Evolutionary conservation across 106 monocot genomes (phyloP), one percentile per base, ranked within the genome.

Genomic region (Dendrobium nobile): DNA sequence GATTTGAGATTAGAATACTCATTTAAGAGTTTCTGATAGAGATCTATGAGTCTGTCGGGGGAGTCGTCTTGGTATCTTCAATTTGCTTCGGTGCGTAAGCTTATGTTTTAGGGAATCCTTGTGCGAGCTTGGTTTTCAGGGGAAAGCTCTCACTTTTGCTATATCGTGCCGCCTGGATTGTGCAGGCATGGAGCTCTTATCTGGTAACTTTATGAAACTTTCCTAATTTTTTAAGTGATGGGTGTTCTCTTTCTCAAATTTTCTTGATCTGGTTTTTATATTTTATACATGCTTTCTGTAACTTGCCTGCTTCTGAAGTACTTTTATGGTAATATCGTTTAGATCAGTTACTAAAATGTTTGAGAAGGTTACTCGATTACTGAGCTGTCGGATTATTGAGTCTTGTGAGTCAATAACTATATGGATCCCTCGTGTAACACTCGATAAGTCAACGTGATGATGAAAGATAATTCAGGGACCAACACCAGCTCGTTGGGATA

Each of bases 141-240:
- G 64, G 64, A 64, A 64, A 64, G 22, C 64, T 64, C 24, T 22
- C 24, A n/a, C 64, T 37, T 13, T 64, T 64, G 64, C 64, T 24
- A 26, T 26, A 24, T 24, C 6, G 64, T 26, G n/a, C 24, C 20
- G 26, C 26, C 27, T 67, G 67, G 27, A 31, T 9, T 70, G 11
- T 70, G 70, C 16, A 70, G 70, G 11, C 70, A 70, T 70, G 70
- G 33, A 70, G 33, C 33, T 70, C 70, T 70, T 13, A 37, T 70
- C 33, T 31, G 70, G 70, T 70, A 70, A 70, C 37, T 70, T 9
- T 37, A 37, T 28, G 11, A 33, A 7, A 70, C 9, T 3, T 15
- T 70, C 33, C 24, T 22, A 64, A 24, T 22, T 64, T 9, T 15
- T n/a, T 9, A 64, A 24, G 64, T 20, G 17, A 4, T 64, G 22